These are phyloP conservation scores for Ampelomyces quisqualis DNA, from an alignment of 2,329 filamentous ascomycete species.

Conservation along the genomic window DNA sequence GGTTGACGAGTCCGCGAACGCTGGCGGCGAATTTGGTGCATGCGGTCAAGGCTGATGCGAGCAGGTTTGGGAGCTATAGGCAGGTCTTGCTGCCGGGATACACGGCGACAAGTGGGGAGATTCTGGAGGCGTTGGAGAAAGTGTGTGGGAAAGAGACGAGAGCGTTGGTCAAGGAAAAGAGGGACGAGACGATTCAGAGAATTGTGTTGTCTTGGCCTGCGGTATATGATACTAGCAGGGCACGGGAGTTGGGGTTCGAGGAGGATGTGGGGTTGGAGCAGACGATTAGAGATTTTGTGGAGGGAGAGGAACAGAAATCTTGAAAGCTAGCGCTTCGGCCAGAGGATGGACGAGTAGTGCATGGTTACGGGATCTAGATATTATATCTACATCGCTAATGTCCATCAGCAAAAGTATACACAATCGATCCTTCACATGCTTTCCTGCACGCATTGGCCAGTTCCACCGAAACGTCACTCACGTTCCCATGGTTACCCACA, in stretches of 20 bases:
- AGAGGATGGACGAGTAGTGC: no score
- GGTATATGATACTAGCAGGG: slow-evolving; percentile 58
- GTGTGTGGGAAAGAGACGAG: slow-evolving; percentile 57
- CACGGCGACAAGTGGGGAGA: slow-evolving; percentile 57
- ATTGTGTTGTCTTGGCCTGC: slow-evolving; percentile 60
- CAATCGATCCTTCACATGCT: no score
- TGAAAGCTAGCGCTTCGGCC: no score
- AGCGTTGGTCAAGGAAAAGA: slow-evolving; percentile 54
- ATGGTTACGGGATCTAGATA: background rate
- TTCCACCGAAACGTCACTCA: background rate
- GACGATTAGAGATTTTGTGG: slow-evolving; percentile 50
- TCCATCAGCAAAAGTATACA: background rate
- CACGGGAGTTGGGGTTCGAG: slow-evolving; percentile 55
- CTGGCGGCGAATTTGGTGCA: slow-evolving; percentile 58
- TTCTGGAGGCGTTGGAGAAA: slow-evolving; percentile 57
- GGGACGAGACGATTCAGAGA: slow-evolving; percentile 52
- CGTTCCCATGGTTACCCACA: no score
- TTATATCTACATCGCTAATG: background rate
- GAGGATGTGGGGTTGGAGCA: slow-evolving; percentile 52
- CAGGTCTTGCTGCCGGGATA: slow-evolving; percentile 58
- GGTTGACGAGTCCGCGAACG: slow-evolving; percentile 59
- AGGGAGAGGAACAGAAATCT: slow-evolving; percentile 29
- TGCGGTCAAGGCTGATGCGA: slow-evolving; percentile 52
- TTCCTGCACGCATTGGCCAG: background rate
- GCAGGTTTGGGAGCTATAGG: slow-evolving; percentile 54